Conservation (phyloP, 768 basidiomycete genomes). For the Macrolepiota albuminosa region DNA sequence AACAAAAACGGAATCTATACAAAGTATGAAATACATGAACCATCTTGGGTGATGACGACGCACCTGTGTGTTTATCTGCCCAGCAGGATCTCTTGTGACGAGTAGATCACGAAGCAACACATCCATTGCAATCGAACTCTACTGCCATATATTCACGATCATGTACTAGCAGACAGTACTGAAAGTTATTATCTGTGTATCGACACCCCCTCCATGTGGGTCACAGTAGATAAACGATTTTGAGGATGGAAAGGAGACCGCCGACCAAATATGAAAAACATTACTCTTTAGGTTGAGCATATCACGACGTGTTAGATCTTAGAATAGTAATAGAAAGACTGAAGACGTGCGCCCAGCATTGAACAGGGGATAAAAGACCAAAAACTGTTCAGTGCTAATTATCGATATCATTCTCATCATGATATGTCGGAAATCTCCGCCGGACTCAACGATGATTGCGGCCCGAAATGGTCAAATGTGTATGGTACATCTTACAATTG, state of each 20-base stretch:
- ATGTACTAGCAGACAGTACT: constrained; percentile 1
- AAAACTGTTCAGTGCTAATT: not conserved
- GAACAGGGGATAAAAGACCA: not conserved
- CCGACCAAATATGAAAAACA: not conserved
- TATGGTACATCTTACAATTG: not conserved
- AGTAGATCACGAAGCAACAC: constrained; percentile 4
- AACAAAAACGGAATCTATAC: not conserved
- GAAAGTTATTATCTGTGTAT: constrained; percentile 8
- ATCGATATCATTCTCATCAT: not conserved
- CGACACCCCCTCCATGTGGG: not conserved
- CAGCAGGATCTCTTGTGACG: not conserved
- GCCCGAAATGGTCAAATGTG: not conserved
- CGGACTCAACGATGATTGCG: not conserved
- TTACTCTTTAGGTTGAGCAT: not conserved
- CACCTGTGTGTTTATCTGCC: constrained; percentile 7
- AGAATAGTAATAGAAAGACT: not conserved
- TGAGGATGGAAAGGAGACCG: not conserved
- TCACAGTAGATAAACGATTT: not conserved
- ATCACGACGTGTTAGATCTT: not conserved
- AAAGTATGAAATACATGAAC: not conserved
- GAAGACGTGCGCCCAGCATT: not conserved
- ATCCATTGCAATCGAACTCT: constrained; percentile 8
- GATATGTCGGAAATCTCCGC: constrained; percentile 10
- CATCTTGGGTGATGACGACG: not conserved
- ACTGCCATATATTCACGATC: constrained; percentile 1